Base-by-base conservation (phyloP, 768 basidiomycete genomes). In the Boletus pseudopeckii region DNA sequence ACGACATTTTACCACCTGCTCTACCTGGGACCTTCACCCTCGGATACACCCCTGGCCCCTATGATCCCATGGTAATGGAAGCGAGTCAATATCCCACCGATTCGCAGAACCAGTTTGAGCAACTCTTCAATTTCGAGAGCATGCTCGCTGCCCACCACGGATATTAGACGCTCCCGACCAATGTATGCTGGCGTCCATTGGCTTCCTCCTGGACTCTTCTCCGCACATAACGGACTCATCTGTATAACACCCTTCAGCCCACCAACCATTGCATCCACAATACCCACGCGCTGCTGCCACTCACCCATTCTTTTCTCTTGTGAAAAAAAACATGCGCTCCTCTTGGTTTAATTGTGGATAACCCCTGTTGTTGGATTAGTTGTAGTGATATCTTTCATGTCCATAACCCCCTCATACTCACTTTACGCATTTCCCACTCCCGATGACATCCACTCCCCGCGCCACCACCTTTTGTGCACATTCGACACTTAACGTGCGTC, bases 171-270 rank as follows among this genome's bases (percentile, higher is more conserved):
- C 48, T 47, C 56, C 45, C 34, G 38, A 56, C 69, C 70, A 70
- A 70, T 70, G 69, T 48, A 70, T 71, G 69, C 69, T 64, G 69
- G 69, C 70, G 62, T 70, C 55, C 64, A 66, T 68, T 67, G 70
- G 65, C 67, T 52, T 48, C 58, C 39, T 56, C 57, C 55, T 60
- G 66, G 66, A 67, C 66, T 52, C 48, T 57, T 57, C 18, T 55
- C 57, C 55, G 55, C 56, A 64, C 53, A 58, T 50, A 36, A 66
- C 54, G 63, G 65, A 67, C 64, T 50, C 64, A 59, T 58, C 57
- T 72, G 70, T 72, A 71, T 53, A 65, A 57, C 60, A 71, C 37
- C 55, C 22, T 50, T 61, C 50, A 56, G 48, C 43, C 32, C 55
- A 56, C 54, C 61, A 51, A 45, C 48, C 64, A 56, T 52, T 57